phyloP scores from a whole-genome alignment of 2,329 filamentous ascomycete species.

The Spiromastix sp. region DNA sequence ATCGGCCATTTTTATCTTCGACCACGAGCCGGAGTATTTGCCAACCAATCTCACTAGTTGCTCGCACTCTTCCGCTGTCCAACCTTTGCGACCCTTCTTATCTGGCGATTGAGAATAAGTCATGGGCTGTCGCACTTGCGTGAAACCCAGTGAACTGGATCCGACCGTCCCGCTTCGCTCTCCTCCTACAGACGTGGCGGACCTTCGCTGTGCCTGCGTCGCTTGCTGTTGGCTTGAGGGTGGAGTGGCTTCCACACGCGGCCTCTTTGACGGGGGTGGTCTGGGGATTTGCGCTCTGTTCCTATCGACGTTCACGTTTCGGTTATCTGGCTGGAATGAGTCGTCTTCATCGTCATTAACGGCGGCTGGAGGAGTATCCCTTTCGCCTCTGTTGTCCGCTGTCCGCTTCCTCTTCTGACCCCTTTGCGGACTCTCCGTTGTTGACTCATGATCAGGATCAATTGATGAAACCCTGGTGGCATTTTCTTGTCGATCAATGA shows the following conservation, averaged over 20 bases:
- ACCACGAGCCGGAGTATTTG: conserved; percentile 36
- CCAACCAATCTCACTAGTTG: conserved; percentile 42
- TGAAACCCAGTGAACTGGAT: background rate
- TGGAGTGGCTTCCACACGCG: background rate
- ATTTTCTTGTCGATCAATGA: conserved; percentile 27
- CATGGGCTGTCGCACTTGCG: no score
- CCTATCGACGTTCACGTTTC: background rate
- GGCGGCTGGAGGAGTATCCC: conserved; percentile 6
- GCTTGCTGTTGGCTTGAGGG: background rate
- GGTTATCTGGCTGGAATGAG: conserved; percentile 26
- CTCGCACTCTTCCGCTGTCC: conserved; percentile 30
- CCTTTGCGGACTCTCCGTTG: no score
- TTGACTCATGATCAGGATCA: conserved; percentile 3
- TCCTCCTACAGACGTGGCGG: background rate
- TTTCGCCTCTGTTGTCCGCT: conserved; percentile 10
- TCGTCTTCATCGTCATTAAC: conserved; percentile 15
- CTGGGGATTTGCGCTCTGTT: background rate
- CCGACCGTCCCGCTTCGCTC: background rate
- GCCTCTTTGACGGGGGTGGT: background rate
- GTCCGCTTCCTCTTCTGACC: background rate
- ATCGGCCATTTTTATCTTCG: conserved; percentile 32
- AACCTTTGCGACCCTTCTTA: conserved; percentile 13
- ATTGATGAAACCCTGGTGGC: conserved; percentile 27
- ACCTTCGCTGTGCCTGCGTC: background rate
- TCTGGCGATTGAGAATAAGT: no score